A percentile compares a stretch with the other conserved stretches of the same genome.
Conservation (phyloP, 306 rosid genomes). For the Cucurbita moschata region DNA sequence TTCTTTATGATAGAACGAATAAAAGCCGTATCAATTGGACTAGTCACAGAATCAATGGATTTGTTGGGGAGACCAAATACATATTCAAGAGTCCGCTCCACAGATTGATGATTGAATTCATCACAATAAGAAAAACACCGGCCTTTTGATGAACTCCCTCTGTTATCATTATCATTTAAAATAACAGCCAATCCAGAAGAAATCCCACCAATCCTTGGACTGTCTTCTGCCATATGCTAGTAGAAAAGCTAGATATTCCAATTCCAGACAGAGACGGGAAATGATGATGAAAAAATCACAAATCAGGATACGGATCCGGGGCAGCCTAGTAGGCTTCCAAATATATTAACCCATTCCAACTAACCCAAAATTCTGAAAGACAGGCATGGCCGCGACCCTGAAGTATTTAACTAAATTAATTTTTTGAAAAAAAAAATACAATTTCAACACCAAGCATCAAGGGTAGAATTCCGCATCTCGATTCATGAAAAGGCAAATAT, state of each 20-base stretch:
- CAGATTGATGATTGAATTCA: conserved; percentile 60
- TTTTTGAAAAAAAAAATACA: no score
- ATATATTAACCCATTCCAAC: conserved; percentile 10
- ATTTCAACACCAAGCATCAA: background rate
- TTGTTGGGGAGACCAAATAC: conserved; percentile 76
- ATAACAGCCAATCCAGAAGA: conserved; percentile 90
- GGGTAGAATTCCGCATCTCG: background rate
- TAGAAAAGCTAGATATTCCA: conserved; percentile 21
- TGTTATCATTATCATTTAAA: conserved; percentile 44
- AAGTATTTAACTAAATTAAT: background rate
- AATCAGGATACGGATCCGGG: conserved; percentile 16
- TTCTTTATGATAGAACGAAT: conserved; percentile 41
- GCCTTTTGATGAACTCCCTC: conserved; percentile 37
- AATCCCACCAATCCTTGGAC: conserved; percentile 64
- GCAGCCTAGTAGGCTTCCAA: background rate
- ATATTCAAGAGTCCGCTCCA: conserved; percentile 76
- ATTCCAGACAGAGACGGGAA: conserved; percentile 12
- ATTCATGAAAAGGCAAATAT: background rate
- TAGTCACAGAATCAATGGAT: conserved; percentile 38
- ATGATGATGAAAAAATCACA: conserved; percentile 19
- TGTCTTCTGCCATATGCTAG: conserved; percentile 55
- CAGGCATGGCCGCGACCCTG: conserved; percentile 19
- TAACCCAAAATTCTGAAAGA: conserved; percentile 15
- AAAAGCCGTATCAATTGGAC: conserved; percentile 33
- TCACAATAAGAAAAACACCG: conserved; percentile 69